phyloP scores from a whole-genome alignment of 2,329 filamentous ascomycete species.

The Aspergillus pseudotamarii region DNA sequence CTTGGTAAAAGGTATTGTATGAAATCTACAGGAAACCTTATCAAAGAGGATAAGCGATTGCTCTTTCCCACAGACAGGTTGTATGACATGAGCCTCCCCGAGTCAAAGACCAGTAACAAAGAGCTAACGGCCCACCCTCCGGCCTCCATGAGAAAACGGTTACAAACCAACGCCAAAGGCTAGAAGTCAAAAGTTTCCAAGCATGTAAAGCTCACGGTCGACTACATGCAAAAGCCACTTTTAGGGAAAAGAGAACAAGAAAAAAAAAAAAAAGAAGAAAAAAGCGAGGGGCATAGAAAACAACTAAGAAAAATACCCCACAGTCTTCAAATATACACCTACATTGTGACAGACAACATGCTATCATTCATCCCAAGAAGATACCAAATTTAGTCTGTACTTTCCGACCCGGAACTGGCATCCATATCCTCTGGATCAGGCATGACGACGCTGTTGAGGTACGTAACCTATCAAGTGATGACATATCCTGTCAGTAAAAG shows the following conservation, averaged over 20 bases:
- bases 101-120: neutral
- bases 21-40: conserved; percentile 14
- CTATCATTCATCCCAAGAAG: conserved; percentile 1
- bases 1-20: conserved; percentile 13
- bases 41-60: conserved; percentile 5
- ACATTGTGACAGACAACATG: conserved; percentile 6
- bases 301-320: conserved; percentile 9
- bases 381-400: conserved; percentile 7
- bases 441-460: conserved; percentile 73
- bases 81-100: neutral
- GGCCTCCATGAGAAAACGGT: conserved; percentile 6
- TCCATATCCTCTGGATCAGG: conserved; percentile 61
- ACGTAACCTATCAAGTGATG: conserved; percentile 60
- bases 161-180: conserved; percentile 2
- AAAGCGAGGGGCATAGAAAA: neutral
- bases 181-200: neutral
- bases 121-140: conserved; percentile 1
- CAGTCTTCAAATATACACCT: conserved; percentile 12
- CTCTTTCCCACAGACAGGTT: neutral
- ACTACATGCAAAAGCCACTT: neutral
- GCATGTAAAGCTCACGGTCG: neutral
- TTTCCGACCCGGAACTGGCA: conserved; percentile 38
- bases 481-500: conserved; percentile 28
- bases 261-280: neutral
- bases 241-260: conserved; percentile 7